These are phyloP conservation scores for Helotiales sp. DNA, from an alignment of 2,329 filamentous ascomycete genomes.

Conservation along the genomic window DNA sequence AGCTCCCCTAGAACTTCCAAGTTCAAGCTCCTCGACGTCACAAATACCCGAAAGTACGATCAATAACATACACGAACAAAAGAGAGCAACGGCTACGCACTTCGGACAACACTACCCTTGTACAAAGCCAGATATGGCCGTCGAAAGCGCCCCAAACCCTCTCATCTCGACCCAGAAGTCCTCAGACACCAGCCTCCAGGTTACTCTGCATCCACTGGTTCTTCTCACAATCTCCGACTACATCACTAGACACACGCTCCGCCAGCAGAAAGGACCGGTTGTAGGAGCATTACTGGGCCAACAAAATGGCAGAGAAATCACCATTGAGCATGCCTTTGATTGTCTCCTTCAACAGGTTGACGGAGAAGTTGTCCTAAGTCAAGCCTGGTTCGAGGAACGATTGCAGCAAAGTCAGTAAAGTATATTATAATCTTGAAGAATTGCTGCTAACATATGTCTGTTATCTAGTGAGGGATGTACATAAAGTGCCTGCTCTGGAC, in stretches of 20 bases:
- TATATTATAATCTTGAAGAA: not conserved
- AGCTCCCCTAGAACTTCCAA: not conserved
- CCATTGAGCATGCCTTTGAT: conserved; percentile 92
- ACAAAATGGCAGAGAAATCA: conserved; percentile 88
- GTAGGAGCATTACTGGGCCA: conserved; percentile 89
- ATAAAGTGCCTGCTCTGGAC: conserved; percentile 81
- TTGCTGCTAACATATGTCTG: conserved; percentile 11
- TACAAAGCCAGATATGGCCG: conserved; percentile 51
- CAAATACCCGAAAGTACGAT: not conserved
- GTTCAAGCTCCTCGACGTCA: not conserved
- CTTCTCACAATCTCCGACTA: conserved; percentile 97
- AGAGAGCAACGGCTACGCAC: too few relatives aligned
- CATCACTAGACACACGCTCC: conserved; percentile 86
- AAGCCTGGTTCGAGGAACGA: conserved; percentile 75
- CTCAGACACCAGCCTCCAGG: conserved; percentile 69
- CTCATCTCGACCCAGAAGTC: conserved; percentile 70
- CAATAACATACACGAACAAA: not conserved
- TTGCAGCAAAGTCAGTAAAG: conserved; percentile 78
- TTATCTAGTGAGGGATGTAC: conserved; percentile 78
- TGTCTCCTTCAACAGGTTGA: conserved; percentile 60
- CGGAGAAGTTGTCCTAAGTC: conserved; percentile 66
- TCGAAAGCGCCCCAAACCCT: conserved; percentile 51
- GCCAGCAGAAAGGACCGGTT: conserved; percentile 75
- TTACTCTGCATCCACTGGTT: conserved; percentile 89
- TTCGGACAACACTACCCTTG: not conserved